Conservation (phyloP, 2,329 filamentous ascomycete genomes). For the Zarea fungicola region DNA sequence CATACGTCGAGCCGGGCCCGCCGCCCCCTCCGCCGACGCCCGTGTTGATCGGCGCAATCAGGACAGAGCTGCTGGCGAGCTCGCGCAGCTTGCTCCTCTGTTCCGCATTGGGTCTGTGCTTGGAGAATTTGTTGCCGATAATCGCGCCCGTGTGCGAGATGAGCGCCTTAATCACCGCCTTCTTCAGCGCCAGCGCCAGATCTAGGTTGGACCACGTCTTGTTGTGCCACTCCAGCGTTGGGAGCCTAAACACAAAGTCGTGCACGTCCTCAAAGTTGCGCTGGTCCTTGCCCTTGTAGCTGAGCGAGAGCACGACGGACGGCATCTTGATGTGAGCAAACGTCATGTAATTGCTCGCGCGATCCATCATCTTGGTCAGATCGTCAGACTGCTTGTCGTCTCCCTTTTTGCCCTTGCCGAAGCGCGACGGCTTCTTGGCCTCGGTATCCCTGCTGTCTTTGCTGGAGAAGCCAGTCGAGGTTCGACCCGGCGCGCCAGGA, state of each 20-base stretch:
- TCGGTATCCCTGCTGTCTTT: conserved; percentile 37
- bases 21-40: not conserved
- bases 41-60: conserved; percentile 45
- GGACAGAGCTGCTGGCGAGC: conserved; percentile 70
- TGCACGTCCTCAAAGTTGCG: conserved; percentile 96
- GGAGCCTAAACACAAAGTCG: conserved; percentile 94
- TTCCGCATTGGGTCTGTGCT: conserved; percentile 74
- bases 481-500: conserved; percentile 35
- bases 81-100: conserved; percentile 77
- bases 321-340: conserved; percentile 93
- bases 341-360: conserved; percentile 96
- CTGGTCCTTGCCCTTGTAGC: conserved; percentile 93
- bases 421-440: conserved; percentile 47
- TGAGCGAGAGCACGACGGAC: conserved; percentile 89
- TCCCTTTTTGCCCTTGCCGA: conserved; percentile 48
- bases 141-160: conserved; percentile 96
- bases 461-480: conserved; percentile 39
- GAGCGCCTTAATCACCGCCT: conserved; percentile 86
- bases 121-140: conserved; percentile 93
- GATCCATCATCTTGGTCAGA: conserved; percentile 90
- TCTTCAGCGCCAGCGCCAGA: conserved; percentile 85
- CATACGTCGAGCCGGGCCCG: conserved; percentile 26
- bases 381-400: conserved; percentile 72
- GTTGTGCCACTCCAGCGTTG: conserved; percentile 91
- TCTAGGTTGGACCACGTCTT: conserved; percentile 99